Evolutionary conservation across 169 alveolate genomes (phyloP), one percentile per base, ranked within the genome.

Genomic region (Hepatocystis sp.): DNA sequence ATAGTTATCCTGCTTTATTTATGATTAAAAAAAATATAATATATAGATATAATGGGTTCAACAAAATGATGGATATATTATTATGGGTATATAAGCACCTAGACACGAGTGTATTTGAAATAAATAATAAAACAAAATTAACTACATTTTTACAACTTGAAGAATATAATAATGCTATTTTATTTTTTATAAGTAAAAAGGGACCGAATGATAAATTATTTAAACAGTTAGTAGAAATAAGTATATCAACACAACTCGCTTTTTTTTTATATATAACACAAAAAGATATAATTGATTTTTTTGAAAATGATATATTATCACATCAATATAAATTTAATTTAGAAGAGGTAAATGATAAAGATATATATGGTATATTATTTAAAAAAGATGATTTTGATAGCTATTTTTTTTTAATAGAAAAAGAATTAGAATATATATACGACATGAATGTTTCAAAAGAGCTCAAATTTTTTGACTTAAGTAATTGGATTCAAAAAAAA

Each of bases 1-100:
- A 81, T 63, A 39, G 89, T 15, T 61, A 61, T 17, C 89, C 89
- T 1, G 19, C 89, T 15, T 66, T 81, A 39, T 63, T 61, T 61
- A 46, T 81, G 67, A 61, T 81, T 5, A 47, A 51, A 23, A 61
- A 61, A 49, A 39, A 81, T 19, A 51, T 47, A 39, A 49, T 34
- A 28, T 23, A 81, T 49, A 47, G 28, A 49, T 81, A 81, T 55
- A 81, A 15, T 15, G 84, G 67, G 7, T n/a, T 44, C 1, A 53
- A 27, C 30, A 61, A 3, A 19, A 36, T 81, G 8, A 47, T 21
- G 49, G 49, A 30, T 0, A 61, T 56, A 61, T 32, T 81, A 19
- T 27, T 36, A 30, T 81, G 89, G 89, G 34, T 81, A 40, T 64
- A 81, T 34, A 15, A 47, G 47, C 27, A 49, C 17, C 25, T 81